A percentile compares a stretch with the other conserved stretches of the same genome.
phyloP scores from a whole-genome alignment of 2,329 filamentous ascomycete genomes.

The Ceratocystis ficicola region DNA sequence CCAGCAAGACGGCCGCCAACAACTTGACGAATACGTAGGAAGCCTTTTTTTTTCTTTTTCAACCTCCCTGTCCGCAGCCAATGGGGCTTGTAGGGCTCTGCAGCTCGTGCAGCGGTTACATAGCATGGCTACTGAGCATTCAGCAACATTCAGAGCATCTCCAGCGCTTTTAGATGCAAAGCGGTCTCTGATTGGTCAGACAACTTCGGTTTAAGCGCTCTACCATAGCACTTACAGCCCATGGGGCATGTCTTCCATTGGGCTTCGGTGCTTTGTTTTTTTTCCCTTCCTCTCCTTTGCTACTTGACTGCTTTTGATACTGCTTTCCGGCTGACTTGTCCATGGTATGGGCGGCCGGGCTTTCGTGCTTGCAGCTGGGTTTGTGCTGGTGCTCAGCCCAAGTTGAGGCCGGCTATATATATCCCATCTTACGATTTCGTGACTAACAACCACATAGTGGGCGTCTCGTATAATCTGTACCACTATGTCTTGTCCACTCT shows the following conservation, averaged over 20 bases:
- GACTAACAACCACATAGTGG: neutral
- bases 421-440: neutral
- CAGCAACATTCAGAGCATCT: neutral
- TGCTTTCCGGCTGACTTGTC: neutral
- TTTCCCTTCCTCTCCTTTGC: neutral
- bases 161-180: neutral
- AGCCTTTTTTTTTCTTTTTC: too few relatives aligned
- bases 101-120: neutral
- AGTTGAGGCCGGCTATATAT: neutral
- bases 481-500: neutral
- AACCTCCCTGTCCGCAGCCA: too few relatives aligned
- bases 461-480: slow-evolving; percentile 2
- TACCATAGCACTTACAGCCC: too few relatives aligned
- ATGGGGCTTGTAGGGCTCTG: too few relatives aligned
- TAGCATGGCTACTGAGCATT: neutral
- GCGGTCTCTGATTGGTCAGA: neutral
- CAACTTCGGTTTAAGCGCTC: neutral
- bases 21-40: too few relatives aligned
- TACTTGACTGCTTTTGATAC: neutral
- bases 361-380: neutral
- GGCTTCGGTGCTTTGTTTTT: slow-evolving; percentile 26
- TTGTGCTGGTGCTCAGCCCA: slow-evolving; percentile 24
- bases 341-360: neutral
- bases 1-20: too few relatives aligned
- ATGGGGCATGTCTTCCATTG: too few relatives aligned